Conservation (phyloP, 352 stramenopile species). For the Detonula confervacea region DNA sequence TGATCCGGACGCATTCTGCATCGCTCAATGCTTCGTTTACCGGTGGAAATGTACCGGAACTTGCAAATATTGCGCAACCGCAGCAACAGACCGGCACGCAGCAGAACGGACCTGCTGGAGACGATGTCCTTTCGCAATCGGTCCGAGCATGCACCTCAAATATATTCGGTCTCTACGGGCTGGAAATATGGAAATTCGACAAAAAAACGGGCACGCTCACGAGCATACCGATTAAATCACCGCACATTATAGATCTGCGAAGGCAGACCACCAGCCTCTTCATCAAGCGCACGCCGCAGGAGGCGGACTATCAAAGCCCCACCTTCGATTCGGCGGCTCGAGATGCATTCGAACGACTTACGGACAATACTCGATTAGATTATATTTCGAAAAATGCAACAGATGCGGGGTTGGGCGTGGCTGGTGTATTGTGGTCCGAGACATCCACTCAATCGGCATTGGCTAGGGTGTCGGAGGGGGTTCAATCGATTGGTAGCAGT, state of each 20-base stretch:
- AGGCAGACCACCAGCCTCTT: not conserved
- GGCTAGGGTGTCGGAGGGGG: not conserved
- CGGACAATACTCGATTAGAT: slow-evolving; percentile 10
- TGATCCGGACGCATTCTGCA: not conserved
- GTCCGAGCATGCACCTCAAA: slow-evolving; percentile 2
- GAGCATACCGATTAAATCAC: not conserved
- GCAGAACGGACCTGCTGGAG: not conserved
- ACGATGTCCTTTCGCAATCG: slow-evolving; percentile 13
- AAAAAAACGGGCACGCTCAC: not conserved
- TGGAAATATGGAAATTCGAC: slow-evolving; percentile 16
- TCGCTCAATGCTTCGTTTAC: not conserved
- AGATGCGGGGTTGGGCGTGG: slow-evolving; percentile 16
- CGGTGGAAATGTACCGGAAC: not conserved
- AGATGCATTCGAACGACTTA: slow-evolving; percentile 15
- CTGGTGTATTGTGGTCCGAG: slow-evolving; percentile 27
- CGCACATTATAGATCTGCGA: slow-evolving; percentile 3
- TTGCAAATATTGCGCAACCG: not conserved
- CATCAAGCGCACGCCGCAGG: slow-evolving; percentile 12
- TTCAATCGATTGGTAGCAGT: slow-evolving; percentile 9
- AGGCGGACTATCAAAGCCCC: slow-evolving; percentile 13
- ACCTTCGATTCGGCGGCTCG: not conserved
- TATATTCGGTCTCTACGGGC: slow-evolving; percentile 11
- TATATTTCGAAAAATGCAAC: not conserved
- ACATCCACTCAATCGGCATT: not conserved
- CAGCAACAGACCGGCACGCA: too few species aligned